Conservation (phyloP, 805 yeast genomes). For the Blastobotrys chiropterorum region DNA sequence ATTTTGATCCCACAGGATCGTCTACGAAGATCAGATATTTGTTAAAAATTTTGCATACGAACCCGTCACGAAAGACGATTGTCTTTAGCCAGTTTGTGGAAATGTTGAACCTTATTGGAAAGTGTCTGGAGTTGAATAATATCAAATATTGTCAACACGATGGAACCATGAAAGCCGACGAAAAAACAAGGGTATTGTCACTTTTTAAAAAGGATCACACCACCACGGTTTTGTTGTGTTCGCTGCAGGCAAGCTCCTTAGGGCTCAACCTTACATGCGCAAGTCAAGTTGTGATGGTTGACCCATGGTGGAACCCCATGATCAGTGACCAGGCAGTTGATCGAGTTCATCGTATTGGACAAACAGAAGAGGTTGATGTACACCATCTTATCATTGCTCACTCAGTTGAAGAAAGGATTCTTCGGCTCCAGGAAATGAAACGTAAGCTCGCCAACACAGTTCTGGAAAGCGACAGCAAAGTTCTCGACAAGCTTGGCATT, state of each 20-base stretch:
- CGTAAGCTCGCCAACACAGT: constrained; percentile 31
- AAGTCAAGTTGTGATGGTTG: constrained; percentile 36
- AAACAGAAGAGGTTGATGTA: constrained; percentile 39
- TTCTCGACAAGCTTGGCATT: no score
- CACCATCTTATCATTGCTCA: constrained; percentile 35
- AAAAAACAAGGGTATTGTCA: constrained; percentile 29
- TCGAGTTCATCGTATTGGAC: constrained; percentile 46
- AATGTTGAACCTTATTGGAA: constrained; percentile 30
- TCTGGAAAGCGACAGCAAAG: constrained; percentile 23
- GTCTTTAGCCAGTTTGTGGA: constrained; percentile 40
- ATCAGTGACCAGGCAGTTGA: constrained; percentile 46
- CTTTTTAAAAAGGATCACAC: constrained; percentile 27
- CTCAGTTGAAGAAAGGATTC: constrained; percentile 38
- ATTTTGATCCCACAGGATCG: background rate
- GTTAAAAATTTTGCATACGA: constrained; percentile 30
- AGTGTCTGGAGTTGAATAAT: constrained; percentile 28
- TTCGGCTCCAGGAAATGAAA: constrained; percentile 33
- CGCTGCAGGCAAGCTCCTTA: constrained; percentile 39
- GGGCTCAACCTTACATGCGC: constrained; percentile 42
- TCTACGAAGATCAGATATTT: constrained; percentile 35
- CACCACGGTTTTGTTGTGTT: constrained; percentile 34
- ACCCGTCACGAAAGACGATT: constrained; percentile 37
- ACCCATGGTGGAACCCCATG: constrained; percentile 51
- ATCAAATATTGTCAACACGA: constrained; percentile 32
- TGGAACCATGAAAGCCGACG: constrained; percentile 30